Conservation (phyloP, 1,284 basidiomycete genomes). For the Trametes versicolor region DNA sequence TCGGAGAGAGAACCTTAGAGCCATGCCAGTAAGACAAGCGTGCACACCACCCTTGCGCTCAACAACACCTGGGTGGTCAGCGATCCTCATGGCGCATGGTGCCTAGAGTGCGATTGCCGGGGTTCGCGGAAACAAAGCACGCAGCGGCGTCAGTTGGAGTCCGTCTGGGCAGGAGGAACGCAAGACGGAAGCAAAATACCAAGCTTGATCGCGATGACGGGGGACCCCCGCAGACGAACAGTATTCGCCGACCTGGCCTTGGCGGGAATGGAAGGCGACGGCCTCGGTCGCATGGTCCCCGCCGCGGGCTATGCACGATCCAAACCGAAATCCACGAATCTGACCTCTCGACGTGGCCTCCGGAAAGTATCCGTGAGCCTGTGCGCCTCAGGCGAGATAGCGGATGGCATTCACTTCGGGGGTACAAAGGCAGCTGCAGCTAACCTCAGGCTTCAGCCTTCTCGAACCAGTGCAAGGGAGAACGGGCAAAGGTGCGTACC, state of each 20-base stretch:
- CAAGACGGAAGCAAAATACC: not conserved
- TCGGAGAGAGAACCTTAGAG: no score
- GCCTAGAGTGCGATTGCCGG: slow-evolving; percentile 4
- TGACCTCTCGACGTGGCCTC: not conserved
- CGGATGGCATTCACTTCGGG: slow-evolving; percentile 1
- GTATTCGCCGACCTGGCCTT: slow-evolving; percentile 12
- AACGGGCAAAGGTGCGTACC: not conserved
- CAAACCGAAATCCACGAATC: slow-evolving; percentile 4
- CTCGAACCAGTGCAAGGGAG: slow-evolving; percentile 1
- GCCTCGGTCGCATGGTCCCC: slow-evolving; percentile 16
- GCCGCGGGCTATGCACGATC: slow-evolving; percentile 5
- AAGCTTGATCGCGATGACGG: slow-evolving; percentile 16
- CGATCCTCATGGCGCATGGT: slow-evolving; percentile 3
- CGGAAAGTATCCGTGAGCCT: slow-evolving; percentile 5
- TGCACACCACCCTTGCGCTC: not conserved
- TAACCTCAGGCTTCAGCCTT: slow-evolving; percentile 1
- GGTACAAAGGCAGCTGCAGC: not conserved
- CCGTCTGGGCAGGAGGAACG: slow-evolving; percentile 12
- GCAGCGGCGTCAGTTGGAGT: slow-evolving; percentile 1
- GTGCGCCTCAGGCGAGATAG: not conserved
- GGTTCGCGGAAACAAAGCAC: slow-evolving; percentile 1
- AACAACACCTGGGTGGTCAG: not conserved
- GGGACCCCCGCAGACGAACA: slow-evolving; percentile 10
- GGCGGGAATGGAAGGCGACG: slow-evolving; percentile 27
- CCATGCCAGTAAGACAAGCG: not conserved